Percentiles rank a stretch among this genome's conserved stretches.
Conservation (phyloP, 176 grass and related monocot genomes). For the Musa beccarii region DNA sequence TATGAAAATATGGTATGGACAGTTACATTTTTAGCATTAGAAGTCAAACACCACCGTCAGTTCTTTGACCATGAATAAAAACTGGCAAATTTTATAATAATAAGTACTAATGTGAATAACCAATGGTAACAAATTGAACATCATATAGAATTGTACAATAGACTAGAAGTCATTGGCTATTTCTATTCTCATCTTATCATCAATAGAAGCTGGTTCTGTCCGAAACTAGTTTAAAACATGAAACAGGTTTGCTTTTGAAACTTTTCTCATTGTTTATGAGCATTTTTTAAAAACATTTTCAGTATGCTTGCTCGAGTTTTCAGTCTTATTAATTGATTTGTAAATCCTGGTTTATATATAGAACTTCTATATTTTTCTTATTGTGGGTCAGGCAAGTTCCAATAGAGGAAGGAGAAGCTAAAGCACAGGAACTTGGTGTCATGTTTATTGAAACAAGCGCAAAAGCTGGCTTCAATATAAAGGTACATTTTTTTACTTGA, state of each 20-base stretch:
- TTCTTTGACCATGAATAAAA: no score
- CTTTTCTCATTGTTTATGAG: not conserved
- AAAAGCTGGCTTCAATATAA: slow-evolving; percentile 99
- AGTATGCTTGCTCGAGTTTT: not conserved
- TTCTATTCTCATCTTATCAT: no score
- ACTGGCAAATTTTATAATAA: no score
- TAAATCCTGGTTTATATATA: not conserved
- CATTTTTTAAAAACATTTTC: not conserved
- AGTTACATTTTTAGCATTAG: no score
- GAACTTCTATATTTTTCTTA: slow-evolving; percentile 14
- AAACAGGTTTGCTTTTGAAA: not conserved
- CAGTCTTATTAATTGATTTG: not conserved
- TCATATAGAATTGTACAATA: no score
- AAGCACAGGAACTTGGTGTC: slow-evolving; percentile 85
- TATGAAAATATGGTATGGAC: no score
- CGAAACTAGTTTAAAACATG: not conserved
- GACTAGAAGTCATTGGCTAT: no score
- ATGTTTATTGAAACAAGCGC: slow-evolving; percentile 99
- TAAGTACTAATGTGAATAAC: no score
- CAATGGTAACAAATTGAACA: no score
- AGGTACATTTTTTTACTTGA: slow-evolving; percentile 38
- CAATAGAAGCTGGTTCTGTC: not conserved
- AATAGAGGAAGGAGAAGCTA: slow-evolving; percentile 95
- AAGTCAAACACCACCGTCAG: no score
- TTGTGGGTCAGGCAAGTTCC: slow-evolving; percentile 80